Evolutionary conservation across 2,329 filamentous ascomycete species (phyloP).

Genomic region (Ustilaginoidea virens): DNA sequence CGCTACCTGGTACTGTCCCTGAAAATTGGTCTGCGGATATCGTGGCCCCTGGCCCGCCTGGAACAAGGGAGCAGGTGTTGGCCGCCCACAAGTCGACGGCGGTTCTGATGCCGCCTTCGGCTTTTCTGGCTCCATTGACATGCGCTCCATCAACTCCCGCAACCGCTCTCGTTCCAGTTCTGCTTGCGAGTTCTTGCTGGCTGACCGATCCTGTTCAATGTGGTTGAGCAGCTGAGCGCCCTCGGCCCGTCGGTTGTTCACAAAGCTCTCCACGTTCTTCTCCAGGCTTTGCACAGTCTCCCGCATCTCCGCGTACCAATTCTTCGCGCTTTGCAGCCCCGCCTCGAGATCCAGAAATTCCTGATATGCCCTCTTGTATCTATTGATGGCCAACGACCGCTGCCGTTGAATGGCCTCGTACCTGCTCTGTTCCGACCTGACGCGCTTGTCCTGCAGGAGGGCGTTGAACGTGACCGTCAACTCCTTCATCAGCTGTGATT

Average conservation of each 20-base stretch:
- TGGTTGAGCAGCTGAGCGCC: conserved; percentile 77
- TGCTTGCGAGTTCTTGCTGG: conserved; percentile 43
- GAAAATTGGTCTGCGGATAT: conserved; percentile 39
- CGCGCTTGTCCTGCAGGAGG: conserved; percentile 83
- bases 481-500: conserved; percentile 87
- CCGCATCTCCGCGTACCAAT: conserved; percentile 91
- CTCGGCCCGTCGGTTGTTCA: conserved; percentile 84
- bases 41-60: conserved; percentile 27
- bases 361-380: conserved; percentile 83
- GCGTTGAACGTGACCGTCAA: conserved; percentile 76
- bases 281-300: conserved; percentile 83
- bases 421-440: conserved; percentile 85
- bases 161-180: conserved; percentile 80
- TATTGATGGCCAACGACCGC: conserved; percentile 62
- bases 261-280: conserved; percentile 94
- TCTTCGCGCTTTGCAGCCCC: conserved; percentile 73
- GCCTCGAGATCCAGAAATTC: conserved; percentile 82
- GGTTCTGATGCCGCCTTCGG: conserved; percentile 19
- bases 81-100: conserved; percentile 9
- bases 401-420: conserved; percentile 82
- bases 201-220: conserved; percentile 67
- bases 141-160: conserved; percentile 82
- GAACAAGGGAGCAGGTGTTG: conserved; percentile 30
- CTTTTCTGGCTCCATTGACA: conserved; percentile 60
- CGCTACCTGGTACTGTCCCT: conserved; percentile 44